Conservation (phyloP, 2,329 filamentous ascomycete genomes). For the Fusarium cicatricum region DNA sequence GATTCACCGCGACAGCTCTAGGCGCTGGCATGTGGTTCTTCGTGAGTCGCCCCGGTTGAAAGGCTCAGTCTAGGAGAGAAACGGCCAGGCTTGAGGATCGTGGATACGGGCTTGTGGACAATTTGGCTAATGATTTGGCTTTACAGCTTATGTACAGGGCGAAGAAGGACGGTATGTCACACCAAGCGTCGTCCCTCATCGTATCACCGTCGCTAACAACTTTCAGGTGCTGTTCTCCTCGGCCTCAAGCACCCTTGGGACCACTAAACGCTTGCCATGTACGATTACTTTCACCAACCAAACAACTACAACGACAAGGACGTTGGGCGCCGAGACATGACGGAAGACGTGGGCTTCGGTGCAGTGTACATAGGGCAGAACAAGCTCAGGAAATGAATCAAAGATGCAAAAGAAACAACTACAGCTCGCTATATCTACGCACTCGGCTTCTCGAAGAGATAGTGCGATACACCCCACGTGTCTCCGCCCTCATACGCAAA, state of each 20-base stretch:
- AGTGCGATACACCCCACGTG: constrained; percentile 73
- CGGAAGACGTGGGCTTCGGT: constrained; percentile 6
- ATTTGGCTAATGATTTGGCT: constrained; percentile 17
- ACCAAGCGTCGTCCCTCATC: not conserved
- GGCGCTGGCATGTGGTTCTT: constrained; percentile 99
- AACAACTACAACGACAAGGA: constrained; percentile 16
- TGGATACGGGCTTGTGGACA: not conserved
- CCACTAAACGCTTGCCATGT: constrained; percentile 64
- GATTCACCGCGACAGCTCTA: constrained; percentile 84
- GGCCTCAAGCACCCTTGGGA: constrained; percentile 98
- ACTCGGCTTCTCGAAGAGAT: constrained; percentile 68
- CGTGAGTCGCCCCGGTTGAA: constrained; percentile 62
- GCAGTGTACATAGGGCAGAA: constrained; percentile 37
- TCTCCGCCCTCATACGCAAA: constrained; percentile 73
- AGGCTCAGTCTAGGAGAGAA: not conserved
- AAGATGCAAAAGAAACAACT: constrained; percentile 4
- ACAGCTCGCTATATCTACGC: not conserved
- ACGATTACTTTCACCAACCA: constrained; percentile 22
- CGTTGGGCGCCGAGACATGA: constrained; percentile 5
- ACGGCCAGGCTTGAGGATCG: not conserved
- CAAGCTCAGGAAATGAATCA: constrained; percentile 25
- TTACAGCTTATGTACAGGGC: constrained; percentile 90
- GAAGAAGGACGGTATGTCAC: constrained; percentile 82
- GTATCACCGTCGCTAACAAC: constrained; percentile 16
- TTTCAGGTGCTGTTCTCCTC: constrained; percentile 74